Evolutionary conservation across 164 flowering plant genomes (phyloP).

Genomic region (Stephania japonica): DNA sequence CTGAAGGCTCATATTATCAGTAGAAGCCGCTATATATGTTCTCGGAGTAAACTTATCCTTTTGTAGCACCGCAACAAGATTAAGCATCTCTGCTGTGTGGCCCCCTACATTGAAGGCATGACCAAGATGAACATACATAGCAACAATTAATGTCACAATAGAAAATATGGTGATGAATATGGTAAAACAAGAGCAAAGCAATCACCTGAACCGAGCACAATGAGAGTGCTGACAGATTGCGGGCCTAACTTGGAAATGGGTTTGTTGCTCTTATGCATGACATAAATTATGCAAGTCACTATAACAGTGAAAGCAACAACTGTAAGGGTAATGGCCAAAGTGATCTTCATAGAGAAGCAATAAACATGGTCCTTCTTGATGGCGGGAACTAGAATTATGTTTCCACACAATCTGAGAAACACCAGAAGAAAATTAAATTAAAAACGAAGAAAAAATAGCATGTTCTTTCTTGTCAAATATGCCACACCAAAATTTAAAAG

Average conservation of each 20-base stretch:
- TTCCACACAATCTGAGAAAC: neutral
- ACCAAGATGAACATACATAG: slow-evolving; percentile 2
- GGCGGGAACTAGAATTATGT: neutral
- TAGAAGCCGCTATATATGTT: slow-evolving; percentile 73
- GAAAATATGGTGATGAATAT: neutral
- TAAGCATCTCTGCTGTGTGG: slow-evolving; percentile 98
- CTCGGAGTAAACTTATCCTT: slow-evolving; percentile 64
- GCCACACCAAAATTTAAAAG: too few species aligned
- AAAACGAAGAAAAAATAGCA: too few species aligned
- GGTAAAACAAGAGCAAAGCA: neutral
- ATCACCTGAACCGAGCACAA: slow-evolving; percentile 78
- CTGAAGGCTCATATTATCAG: slow-evolving; percentile 90
- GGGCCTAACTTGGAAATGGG: slow-evolving; percentile 23
- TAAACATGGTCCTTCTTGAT: slow-evolving; percentile 3
- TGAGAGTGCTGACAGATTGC: slow-evolving; percentile 48
- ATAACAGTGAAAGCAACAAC: slow-evolving; percentile 4
- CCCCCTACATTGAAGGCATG: slow-evolving; percentile 55
- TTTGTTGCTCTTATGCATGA: slow-evolving; percentile 38
- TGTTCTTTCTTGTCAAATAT: too few species aligned
- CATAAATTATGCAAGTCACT: slow-evolving; percentile 38
- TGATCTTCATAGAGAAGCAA: slow-evolving; percentile 2
- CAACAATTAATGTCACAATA: neutral
- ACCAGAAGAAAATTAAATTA: too few species aligned
- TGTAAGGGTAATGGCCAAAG: neutral
- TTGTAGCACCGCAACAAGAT: slow-evolving; percentile 55